phyloP scores from a whole-genome alignment of 495 filamentous ascomycete species.

The Viridothelium virens region DNA sequence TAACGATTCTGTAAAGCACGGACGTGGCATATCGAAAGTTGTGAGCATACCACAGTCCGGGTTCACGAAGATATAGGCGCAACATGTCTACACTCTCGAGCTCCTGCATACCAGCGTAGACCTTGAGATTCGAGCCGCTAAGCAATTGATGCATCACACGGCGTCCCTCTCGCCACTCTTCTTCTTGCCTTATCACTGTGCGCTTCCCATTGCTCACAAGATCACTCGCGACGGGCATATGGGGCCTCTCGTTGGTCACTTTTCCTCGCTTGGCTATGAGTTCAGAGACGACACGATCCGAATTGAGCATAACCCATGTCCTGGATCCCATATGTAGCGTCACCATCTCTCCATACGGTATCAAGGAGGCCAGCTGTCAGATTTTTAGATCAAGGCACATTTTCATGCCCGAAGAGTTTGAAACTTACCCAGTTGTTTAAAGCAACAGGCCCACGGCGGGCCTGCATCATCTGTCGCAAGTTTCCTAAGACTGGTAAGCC shows the following conservation, averaged over 20 bases:
- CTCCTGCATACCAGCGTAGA: conserved; percentile 38
- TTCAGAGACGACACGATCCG: conserved; percentile 31
- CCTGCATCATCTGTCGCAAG: background rate
- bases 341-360: conserved; percentile 36
- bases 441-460: conserved; percentile 1
- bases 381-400: conserved; percentile 5
- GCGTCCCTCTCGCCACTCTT: conserved; percentile 32
- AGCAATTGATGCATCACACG: conserved; percentile 41
- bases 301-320: conserved; percentile 38
- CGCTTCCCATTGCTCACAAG: conserved; percentile 34
- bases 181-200: conserved; percentile 29
- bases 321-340: conserved; percentile 34
- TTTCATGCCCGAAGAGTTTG: conserved; percentile 11
- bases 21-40: conserved; percentile 41
- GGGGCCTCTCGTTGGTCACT: conserved; percentile 33
- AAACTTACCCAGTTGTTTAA: conserved; percentile 5
- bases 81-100: conserved; percentile 38
- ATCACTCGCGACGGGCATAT: conserved; percentile 34
- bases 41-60: conserved; percentile 36
- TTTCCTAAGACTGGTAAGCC: background rate
- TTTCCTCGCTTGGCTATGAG: conserved; percentile 33
- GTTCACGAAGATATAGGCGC: conserved; percentile 32
- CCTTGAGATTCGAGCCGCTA: conserved; percentile 31
- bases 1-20: conserved; percentile 36
- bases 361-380: conserved; percentile 19